Base-by-base conservation (phyloP, 1,284 basidiomycete genomes). In the Pholiota adiposa region DNA sequence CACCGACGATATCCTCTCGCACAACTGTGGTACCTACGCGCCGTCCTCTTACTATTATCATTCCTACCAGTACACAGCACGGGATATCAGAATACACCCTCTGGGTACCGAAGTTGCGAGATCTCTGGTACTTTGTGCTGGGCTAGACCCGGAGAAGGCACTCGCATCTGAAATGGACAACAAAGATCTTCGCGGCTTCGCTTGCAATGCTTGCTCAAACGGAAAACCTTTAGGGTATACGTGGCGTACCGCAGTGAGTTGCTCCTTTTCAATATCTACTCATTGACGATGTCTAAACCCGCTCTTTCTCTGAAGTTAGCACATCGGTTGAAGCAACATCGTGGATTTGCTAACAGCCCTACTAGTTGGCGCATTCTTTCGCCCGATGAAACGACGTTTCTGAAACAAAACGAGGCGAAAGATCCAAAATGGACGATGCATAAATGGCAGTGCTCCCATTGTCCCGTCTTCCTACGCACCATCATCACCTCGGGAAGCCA, bases 141-240 rank as follows among this genome's bases (percentile, higher is more conserved):
- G 61, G 7, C 53, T 70, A 2, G 56, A 66, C 40, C 54, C 59
- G 0, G 51, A 16, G 7, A 62, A 50, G 1, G 63, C 67, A 7
- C 60, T 62, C 12, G 56, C 53, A 16, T 44, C 52, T 11, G 65
- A 67, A 14, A 63, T 70, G 60, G 67, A 70, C 23, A 16, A 21
- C 29, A 59, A 59, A 31, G 63, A 65, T 21, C 18, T 56, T 9
- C 62, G 69, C 19, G n/a, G n/a, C n/a, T 67, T 67, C 19, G 18
- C 34, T 8, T 68, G 67, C 43, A 33, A 9, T 1, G 11, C 11
- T 25, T 6, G 57, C 1, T 1, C 3, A 9, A 16, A 23, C 23
- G 52, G 60, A 3, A 36, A 34, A 18, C 41, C 44, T 7, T 29
- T 49, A 5, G 29, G 29, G 29, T 31, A 31, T 31, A 5, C 57